Evolutionary conservation across 257 asterid genomes (phyloP), one percentile per base, ranked within the genome.

Genomic region (Nyctanthes arbortristis): DNA sequence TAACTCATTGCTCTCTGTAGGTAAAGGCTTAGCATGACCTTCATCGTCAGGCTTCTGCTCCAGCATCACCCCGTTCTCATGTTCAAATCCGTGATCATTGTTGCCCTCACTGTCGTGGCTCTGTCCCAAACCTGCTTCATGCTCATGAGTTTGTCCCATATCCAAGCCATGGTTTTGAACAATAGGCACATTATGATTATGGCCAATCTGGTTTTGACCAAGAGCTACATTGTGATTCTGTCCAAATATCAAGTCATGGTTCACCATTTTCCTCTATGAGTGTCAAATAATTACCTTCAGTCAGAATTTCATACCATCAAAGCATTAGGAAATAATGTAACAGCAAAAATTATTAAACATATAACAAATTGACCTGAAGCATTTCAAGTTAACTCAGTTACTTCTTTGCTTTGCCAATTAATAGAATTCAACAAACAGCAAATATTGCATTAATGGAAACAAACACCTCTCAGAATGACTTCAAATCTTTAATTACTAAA

Each of bases 21-120:
- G 79, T 71, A 82, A 65, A 73, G 80, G 84, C 75, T 75, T 68
- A 4, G 80, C 89, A 33, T 67, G 83, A 39, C 81, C 81, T 65
- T 81, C 88, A 27, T 82, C 75, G 39, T 74, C 95, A 9, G 87
- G 85, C 77, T 85, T 89, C 69, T 83, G 90, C 80, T 86, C 94
- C 80, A 75, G 40, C 11, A 79, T 29, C 65, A 89, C 71, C 36
- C 76, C 88, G 54, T 80, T 83, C 73, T 78, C 91, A 11, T 72
- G 83, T 35, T 81, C 95, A 69, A 76, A 86, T 62, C 76, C 92
- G 27, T 84, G 87, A 36, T 68, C 83, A 20, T 79, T 82, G 13
- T 74, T 80, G 28, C 60, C 85, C 30, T 73, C 84, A 20, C 67
- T 68, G 10, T 81, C 87, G 3, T 71, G 85, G 63, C 37, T 75